Base-by-base conservation (phyloP, 2,329 filamentous ascomycete species). In the Pseudogymnoascus sp. region DNA sequence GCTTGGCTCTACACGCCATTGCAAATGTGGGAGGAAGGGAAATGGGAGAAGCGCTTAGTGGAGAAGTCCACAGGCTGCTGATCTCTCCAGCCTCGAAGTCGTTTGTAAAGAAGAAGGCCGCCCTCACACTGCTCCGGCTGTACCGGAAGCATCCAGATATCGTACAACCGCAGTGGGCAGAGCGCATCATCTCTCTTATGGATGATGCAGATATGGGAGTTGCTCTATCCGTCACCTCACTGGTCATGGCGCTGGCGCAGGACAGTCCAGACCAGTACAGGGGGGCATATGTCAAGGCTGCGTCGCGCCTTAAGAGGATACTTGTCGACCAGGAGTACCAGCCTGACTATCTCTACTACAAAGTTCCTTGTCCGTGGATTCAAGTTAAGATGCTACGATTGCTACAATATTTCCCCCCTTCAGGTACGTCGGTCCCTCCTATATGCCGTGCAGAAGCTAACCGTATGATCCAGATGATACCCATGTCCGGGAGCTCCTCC, bases 31-130 rank as follows among this genome's bases (percentile, higher is more conserved):
- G 95, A 71, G 88, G 94, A 55, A 87, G 91, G 71, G 95, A 99
- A 75, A 96, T 99, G 90, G 94, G 92, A 67, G 94, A 99, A 75
- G 92, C 94, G 6, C 76, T 99, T 62, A 94, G 90, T 73, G 82
- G 82, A 42, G 95, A 99, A 75, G 94, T 99, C 33, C 94, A 99
- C 74, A 84, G 92, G 69, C 81, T 99, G 58, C 77, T 99, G 64
- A 97, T 99, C 67, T 96, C 93, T 64, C 94, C 94, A 89, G 87
- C 87, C 7, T 97, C 93, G 0, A 99, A 97, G 76, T 87, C 94
- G 0, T 99, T 99, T 69, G 94, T 99, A 64, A 99, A 99, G 82
- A 99, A 99, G 78, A 99, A 99, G 81, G 93, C 94, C 1, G 94
- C 94, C 5, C 79, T 99, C 60, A 99, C 94, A 0, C 82, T 99